Percentiles rank a stretch among this genome's conserved stretches.
Conservation (phyloP, 2,329 filamentous ascomycete species). For the Aureobasidium uvarum region DNA sequence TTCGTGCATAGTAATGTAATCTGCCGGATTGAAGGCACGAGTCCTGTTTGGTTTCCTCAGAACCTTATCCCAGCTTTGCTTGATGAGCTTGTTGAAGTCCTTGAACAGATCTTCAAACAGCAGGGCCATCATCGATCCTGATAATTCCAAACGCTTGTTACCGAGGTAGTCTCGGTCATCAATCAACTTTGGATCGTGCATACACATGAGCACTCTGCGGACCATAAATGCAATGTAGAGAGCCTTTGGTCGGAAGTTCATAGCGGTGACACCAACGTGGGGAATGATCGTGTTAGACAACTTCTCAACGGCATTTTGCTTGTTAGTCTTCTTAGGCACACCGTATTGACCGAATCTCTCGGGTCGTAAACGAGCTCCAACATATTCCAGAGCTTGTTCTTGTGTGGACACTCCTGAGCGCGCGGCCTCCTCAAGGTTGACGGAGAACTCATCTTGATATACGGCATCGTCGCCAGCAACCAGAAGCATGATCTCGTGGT, state of each 20-base stretch:
- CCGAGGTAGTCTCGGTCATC: slow-evolving; percentile 98
- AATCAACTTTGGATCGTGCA: slow-evolving; percentile 82
- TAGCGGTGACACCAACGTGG: slow-evolving; percentile 84
- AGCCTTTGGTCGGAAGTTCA: slow-evolving; percentile 96
- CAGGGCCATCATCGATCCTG: slow-evolving; percentile 87
- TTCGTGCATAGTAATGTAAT: slow-evolving; percentile 79
- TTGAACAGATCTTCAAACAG: slow-evolving; percentile 99
- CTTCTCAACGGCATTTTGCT: slow-evolving; percentile 89
- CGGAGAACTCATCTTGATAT: slow-evolving; percentile 91
- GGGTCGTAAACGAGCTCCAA: slow-evolving; percentile 84
- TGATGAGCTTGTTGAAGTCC: slow-evolving; percentile 84
- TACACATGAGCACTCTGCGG: slow-evolving; percentile 90
- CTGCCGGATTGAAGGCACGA: slow-evolving; percentile 80
- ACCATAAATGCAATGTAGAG: slow-evolving; percentile 97
- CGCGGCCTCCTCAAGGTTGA: slow-evolving; percentile 91
- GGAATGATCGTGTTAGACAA: slow-evolving; percentile 91
- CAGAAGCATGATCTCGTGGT: slow-evolving; percentile 90
- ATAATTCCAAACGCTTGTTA: slow-evolving; percentile 93
- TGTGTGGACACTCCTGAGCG: slow-evolving; percentile 86
- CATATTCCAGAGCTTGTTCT: slow-evolving; percentile 91
- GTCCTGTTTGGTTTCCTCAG: slow-evolving; percentile 90
- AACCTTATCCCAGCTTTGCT: slow-evolving; percentile 91
- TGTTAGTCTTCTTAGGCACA: slow-evolving; percentile 65
- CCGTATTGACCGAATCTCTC: slow-evolving; percentile 58
- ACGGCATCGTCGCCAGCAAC: slow-evolving; percentile 81